Conservation (phyloP, 208 protist species). For the Baffinella frigidus region DNA sequence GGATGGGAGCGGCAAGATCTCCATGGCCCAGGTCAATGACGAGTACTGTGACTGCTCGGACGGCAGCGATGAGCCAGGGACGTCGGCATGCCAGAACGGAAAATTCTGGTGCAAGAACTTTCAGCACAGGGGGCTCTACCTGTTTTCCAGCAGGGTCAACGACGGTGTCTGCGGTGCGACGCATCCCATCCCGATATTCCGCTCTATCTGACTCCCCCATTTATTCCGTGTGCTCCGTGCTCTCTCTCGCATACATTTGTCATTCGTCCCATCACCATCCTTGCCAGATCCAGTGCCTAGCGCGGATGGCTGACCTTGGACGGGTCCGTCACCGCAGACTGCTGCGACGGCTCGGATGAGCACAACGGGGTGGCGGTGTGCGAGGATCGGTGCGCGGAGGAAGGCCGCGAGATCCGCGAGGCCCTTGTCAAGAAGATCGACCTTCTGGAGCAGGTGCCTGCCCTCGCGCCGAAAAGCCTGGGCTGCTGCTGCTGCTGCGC, state of each 20-base stretch:
- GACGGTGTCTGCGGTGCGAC: constrained; percentile 86
- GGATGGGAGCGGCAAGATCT: constrained; percentile 69
- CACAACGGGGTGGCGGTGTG: constrained; percentile 69
- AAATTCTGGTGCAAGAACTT: constrained; percentile 83
- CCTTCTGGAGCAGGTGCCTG: constrained; percentile 4
- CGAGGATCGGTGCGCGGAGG: constrained; percentile 76
- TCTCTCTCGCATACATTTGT: too few relatives aligned
- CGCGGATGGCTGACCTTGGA: not conserved
- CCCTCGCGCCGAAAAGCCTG: too few relatives aligned
- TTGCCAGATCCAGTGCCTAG: not conserved
- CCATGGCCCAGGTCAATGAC: constrained; percentile 83
- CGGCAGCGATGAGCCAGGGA: constrained; percentile 89
- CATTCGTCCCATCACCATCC: too few relatives aligned
- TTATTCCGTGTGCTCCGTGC: too few relatives aligned
- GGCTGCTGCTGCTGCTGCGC: too few relatives aligned
- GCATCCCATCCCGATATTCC: too few relatives aligned
- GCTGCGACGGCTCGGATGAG: constrained; percentile 90
- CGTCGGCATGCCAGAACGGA: constrained; percentile 72
- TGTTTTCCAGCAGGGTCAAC: constrained; percentile 80
- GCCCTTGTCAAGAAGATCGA: not conserved
- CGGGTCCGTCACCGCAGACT: constrained; percentile 74
- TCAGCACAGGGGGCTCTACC: constrained; percentile 71
- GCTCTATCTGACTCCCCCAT: too few relatives aligned
- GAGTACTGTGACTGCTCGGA: constrained; percentile 92
- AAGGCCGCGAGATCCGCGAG: constrained; percentile 44